phyloP scores from a whole-genome alignment of 306 rosid species.

The Gastrolobium bilobum region DNA sequence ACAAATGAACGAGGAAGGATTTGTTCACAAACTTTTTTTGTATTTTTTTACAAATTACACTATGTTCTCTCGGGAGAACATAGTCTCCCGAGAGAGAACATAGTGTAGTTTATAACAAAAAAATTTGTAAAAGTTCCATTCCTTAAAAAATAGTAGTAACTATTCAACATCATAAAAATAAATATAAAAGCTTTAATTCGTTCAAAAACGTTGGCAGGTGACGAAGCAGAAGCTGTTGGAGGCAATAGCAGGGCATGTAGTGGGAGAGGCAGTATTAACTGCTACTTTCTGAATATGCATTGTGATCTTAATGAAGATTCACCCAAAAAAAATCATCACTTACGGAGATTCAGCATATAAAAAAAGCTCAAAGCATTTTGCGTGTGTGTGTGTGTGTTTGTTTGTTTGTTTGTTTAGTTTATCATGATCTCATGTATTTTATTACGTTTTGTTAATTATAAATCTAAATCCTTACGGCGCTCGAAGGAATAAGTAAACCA shows the following conservation, averaged over 20 bases:
- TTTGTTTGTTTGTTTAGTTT: background rate
- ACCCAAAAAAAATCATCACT: background rate
- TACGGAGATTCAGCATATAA: background rate
- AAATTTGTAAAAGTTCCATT: no score
- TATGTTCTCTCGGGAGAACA: no score
- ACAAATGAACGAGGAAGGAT: no score
- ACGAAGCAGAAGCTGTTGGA: slow-evolving; percentile 44
- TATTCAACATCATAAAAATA: background rate
- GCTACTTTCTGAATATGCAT: slow-evolving; percentile 19
- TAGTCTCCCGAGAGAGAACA: no score
- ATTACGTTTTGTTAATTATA: background rate
- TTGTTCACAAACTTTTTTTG: no score
- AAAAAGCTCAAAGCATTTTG: background rate
- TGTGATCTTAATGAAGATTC: background rate
- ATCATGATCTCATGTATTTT: background rate
- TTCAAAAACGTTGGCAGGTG: slow-evolving; percentile 31
- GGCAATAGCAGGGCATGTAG: slow-evolving; percentile 39
- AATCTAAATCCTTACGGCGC: no score
- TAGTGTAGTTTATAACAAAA: no score
- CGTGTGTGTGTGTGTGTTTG: no score
- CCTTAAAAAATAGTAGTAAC: no score
- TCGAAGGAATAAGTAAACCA: no score
- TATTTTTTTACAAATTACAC: no score
- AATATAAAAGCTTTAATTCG: background rate
- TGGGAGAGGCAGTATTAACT: slow-evolving; percentile 35